phyloP scores from a whole-genome alignment of 2,329 filamentous ascomycete genomes.

The Onygenales sp. region DNA sequence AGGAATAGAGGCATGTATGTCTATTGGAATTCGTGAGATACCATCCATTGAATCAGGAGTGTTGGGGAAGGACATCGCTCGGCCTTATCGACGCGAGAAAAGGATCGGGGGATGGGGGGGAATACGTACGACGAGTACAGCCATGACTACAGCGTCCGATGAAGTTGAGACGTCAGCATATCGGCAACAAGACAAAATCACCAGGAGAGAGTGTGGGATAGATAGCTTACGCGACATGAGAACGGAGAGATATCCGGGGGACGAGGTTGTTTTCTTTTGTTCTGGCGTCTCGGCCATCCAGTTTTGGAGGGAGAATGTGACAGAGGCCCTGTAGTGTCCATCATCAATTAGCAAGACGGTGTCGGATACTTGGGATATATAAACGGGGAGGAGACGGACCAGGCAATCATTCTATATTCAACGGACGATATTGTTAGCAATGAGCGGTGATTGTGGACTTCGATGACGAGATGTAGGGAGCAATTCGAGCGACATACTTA shows the following conservation, averaged over 20 bases:
- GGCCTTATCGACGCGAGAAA: background rate
- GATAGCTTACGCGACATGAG: constrained; percentile 62
- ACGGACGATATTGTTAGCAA: background rate
- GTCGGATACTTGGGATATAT: background rate
- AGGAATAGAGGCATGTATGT: constrained; percentile 58
- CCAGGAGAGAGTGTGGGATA: constrained; percentile 3
- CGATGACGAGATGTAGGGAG: background rate
- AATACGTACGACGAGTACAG: constrained; percentile 42
- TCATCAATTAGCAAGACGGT: background rate
- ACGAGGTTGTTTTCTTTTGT: constrained; percentile 50
- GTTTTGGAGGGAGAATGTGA: constrained; percentile 38
- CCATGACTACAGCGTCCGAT: constrained; percentile 42
- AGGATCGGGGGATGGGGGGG: background rate
- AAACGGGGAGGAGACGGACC: constrained; percentile 32
- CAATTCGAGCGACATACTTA: constrained; percentile 45
- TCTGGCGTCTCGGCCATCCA: constrained; percentile 41
- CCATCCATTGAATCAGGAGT: background rate
- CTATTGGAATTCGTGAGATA: constrained; percentile 24
- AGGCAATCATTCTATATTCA: constrained; percentile 50
- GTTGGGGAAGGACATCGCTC: background rate
- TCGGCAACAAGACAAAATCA: background rate
- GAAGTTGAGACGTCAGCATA: background rate
- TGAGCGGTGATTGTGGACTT: background rate
- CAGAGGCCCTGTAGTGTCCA: constrained; percentile 29
- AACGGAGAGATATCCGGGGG: constrained; percentile 65